Evolutionary conservation across 805 yeast genomes (phyloP).

Genomic region (Ogataea haglerorum): DNA sequence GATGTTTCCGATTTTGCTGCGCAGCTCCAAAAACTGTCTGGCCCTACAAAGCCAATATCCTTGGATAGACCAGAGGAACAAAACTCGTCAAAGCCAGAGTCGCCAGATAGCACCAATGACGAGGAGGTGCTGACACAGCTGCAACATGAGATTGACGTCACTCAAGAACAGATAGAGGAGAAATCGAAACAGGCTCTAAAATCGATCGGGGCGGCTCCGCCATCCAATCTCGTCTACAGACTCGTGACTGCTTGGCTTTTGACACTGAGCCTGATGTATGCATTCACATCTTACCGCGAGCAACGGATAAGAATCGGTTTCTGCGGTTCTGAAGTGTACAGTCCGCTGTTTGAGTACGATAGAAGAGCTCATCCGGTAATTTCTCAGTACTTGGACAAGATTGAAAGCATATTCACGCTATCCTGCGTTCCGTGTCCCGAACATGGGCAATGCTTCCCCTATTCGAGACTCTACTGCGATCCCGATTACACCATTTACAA

Average conservation of each 20-base stretch:
- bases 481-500: constrained; percentile 57
- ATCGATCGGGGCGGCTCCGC: constrained; percentile 5
- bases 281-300: constrained; percentile 38
- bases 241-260: constrained; percentile 16
- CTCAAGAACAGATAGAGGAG: constrained; percentile 8
- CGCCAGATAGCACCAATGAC: constrained; percentile 7
- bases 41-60: constrained; percentile 13
- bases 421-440: constrained; percentile 76
- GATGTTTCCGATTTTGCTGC: constrained; percentile 16
- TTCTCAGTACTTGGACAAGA: constrained; percentile 27
- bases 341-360: constrained; percentile 31
- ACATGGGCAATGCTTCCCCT: constrained; percentile 71
- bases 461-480: constrained; percentile 63
- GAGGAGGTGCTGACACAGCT: constrained; percentile 7
- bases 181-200: constrained; percentile 7
- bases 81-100: not conserved
- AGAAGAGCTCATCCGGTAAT: constrained; percentile 8
- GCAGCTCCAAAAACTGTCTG: constrained; percentile 11
- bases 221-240: constrained; percentile 7
- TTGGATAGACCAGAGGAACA: not conserved
- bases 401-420: constrained; percentile 55
- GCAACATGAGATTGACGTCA: constrained; percentile 9
- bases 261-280: constrained; percentile 9
- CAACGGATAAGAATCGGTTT: constrained; percentile 66
- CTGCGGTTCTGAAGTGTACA: constrained; percentile 62